Percentiles rank a stretch among this genome's conserved stretches.
Conservation (phyloP, 1,139 yeast species). For the Ogataea hybrid region DNA sequence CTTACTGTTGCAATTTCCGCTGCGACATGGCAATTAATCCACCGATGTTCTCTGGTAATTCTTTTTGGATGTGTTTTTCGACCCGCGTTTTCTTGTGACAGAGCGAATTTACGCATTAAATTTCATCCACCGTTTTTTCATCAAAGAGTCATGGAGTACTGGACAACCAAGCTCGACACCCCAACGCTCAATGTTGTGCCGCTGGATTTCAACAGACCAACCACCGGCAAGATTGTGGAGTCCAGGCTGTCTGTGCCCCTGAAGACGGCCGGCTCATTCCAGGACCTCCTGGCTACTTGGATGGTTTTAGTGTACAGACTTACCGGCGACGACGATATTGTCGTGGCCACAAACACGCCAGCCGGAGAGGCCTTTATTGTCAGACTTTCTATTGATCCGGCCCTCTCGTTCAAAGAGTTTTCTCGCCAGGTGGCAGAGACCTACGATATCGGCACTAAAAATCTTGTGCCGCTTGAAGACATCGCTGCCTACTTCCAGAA, state of each 20-base stretch:
- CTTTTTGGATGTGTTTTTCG: conserved; percentile 2
- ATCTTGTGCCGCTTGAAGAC: conserved; percentile 52
- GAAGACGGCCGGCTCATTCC: conserved; percentile 39
- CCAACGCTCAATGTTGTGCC: conserved; percentile 88
- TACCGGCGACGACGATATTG: conserved; percentile 93
- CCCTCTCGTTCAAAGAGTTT: conserved; percentile 52
- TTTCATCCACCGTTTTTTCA: neutral
- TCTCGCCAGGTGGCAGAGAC: conserved; percentile 43
- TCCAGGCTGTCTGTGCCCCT: conserved; percentile 48
- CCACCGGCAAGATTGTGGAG: conserved; percentile 67
- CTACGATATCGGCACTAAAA: conserved; percentile 39
- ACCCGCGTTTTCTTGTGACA: conserved; percentile 6
- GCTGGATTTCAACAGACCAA: conserved; percentile 79
- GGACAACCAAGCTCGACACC: conserved; percentile 70
- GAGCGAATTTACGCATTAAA: neutral
- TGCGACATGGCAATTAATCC: conserved; percentile 50
- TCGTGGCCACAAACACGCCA: conserved; percentile 65
- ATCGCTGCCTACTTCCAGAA: conserved; percentile 52
- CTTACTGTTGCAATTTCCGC: conserved; percentile 61
- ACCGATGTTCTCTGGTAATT: neutral
- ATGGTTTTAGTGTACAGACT: conserved; percentile 71
- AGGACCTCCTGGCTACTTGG: conserved; percentile 64
- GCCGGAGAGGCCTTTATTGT: conserved; percentile 45
- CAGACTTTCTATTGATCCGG: conserved; percentile 57
- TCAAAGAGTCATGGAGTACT: conserved; percentile 40